Percentiles rank a stretch among this genome's conserved stretches.
phyloP scores from a whole-genome alignment of 2,329 filamentous ascomycete species.

The Fusarium scirpi region DNA sequence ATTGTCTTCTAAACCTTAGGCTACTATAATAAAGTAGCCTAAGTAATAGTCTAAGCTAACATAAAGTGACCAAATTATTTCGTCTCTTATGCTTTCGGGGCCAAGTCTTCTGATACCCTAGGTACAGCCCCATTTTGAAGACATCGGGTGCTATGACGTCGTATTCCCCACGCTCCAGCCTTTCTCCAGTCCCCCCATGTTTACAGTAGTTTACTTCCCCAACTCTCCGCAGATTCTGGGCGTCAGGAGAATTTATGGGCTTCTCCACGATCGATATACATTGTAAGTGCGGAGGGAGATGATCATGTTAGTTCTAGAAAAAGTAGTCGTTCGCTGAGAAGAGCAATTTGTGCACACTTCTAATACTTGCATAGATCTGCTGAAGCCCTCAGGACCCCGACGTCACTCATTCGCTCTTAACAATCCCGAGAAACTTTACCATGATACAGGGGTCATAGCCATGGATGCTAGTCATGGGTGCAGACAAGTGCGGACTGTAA shows the following conservation, averaged over 20 bases:
- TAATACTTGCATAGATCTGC: not conserved
- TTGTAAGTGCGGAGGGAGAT: not conserved
- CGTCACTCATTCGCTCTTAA: not conserved
- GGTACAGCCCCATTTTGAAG: slow-evolving; percentile 1
- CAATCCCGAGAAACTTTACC: slow-evolving; percentile 4
- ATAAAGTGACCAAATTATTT: too few relatives aligned
- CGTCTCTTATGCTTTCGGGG: too few relatives aligned
- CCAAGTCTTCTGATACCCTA: too few relatives aligned
- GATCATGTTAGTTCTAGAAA: not conserved
- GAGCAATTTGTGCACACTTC: not conserved
- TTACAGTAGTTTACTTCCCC: slow-evolving; percentile 27
- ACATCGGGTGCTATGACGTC: slow-evolving; percentile 40
- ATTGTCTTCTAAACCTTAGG: too few relatives aligned
- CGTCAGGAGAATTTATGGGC: slow-evolving; percentile 8
- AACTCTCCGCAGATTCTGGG: slow-evolving; percentile 15
- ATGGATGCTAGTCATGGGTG: not conserved
- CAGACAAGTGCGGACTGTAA: slow-evolving; percentile 9
- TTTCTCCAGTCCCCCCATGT: slow-evolving; percentile 18
- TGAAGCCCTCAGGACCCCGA: not conserved
- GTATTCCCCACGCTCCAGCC: slow-evolving; percentile 40
- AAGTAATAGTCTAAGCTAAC: too few relatives aligned
- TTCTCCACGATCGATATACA: slow-evolving; percentile 11
- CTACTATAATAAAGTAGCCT: too few relatives aligned
- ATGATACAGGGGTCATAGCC: slow-evolving; percentile 19
- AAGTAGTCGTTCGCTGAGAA: not conserved